Evolutionary conservation across 441 rosid genomes (phyloP), one percentile per base, ranked within the genome.

Genomic region (Erodium chrysanthum): DNA sequence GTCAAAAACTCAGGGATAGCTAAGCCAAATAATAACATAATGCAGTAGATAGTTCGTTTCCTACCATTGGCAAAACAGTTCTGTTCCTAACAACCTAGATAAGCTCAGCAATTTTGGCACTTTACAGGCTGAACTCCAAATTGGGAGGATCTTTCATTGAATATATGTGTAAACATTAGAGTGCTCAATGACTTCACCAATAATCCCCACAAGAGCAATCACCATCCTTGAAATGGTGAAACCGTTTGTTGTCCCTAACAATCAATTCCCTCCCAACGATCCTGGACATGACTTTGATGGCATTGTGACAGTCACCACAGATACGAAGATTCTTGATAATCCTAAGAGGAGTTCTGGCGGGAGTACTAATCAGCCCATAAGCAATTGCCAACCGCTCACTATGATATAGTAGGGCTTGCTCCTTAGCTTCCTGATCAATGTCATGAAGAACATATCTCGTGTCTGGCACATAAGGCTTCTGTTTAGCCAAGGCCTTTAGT

Each of bases 201-300:
- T 86, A 91, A 78, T 91, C 92, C 64, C 91, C 90, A 67, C 96
- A 89, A 63, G 96, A 91, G 75, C 97, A 91, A 56, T 87, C 84
- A 40, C 92, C 87, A 44, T 86, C 86, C 72, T 73, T 85, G 84
- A 91, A 89, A 68, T 80, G 89, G 78, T 86, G 91, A 70, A 91
- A 85, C 67, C 91, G 81, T 72, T 87, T 91, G 76, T 87, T 89
- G 76, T 91, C 89, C 79, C 89, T 81, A 22, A 84, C 88, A 70
- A 86, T 85, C 73, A 86, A 77, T 75, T 77, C 79, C 68, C 88
- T 79, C 60, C 89, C 92, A 29, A 86, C 83, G 69, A 85, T 79
- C 75, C 72, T 85, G 25, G 91, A 84, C 84, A 86, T 84, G 80
- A 86, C 84, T 82, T 86, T 86, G 74, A 86, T 84, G 42, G 86